phyloP scores from a whole-genome alignment of 2,329 filamentous ascomycete species.

The Penicillium capsulatum region DNA sequence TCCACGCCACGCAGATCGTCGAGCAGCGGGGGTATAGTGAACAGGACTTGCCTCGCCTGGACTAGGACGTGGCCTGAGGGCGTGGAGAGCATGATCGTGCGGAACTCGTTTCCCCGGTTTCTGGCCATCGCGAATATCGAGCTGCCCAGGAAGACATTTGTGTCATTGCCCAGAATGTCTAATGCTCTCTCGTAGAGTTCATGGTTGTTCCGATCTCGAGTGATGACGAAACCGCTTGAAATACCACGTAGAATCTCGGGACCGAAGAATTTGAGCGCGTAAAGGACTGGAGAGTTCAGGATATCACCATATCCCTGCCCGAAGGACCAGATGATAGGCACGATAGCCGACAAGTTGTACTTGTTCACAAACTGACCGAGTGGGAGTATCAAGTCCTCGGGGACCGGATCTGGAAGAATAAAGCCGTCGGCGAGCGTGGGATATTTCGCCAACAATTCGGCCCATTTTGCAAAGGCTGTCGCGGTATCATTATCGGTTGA shows the following conservation, averaged over 20 bases:
- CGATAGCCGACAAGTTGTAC: conserved; percentile 8
- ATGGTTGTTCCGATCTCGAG: neutral
- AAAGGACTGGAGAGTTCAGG: neutral
- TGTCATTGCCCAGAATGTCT: neutral
- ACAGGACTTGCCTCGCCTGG: conserved; percentile 38
- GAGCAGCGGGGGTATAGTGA: conserved; percentile 40
- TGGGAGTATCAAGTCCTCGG: conserved; percentile 14
- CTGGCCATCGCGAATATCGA: neutral
- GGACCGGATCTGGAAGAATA: conserved; percentile 14
- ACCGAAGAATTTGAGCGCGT: neutral
- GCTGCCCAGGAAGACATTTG: neutral
- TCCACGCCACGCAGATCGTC: conserved; percentile 35
- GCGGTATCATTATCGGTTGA: conserved; percentile 2
- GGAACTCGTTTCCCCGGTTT: neutral
- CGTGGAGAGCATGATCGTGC: conserved; percentile 24
- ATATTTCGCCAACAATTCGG: conserved; percentile 13
- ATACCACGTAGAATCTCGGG: neutral
- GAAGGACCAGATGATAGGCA: conserved; percentile 1
- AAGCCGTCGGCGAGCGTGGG: conserved; percentile 8
- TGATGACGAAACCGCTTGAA: neutral
- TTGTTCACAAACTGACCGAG: conserved; percentile 15
- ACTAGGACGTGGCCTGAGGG: conserved; percentile 30
- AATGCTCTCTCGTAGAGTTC: neutral
- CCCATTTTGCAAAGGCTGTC: conserved; percentile 12
- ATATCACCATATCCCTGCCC: neutral